Evolutionary conservation across 306 rosid genomes (phyloP).

Genomic region (Fragaria nilgerrensis): DNA sequence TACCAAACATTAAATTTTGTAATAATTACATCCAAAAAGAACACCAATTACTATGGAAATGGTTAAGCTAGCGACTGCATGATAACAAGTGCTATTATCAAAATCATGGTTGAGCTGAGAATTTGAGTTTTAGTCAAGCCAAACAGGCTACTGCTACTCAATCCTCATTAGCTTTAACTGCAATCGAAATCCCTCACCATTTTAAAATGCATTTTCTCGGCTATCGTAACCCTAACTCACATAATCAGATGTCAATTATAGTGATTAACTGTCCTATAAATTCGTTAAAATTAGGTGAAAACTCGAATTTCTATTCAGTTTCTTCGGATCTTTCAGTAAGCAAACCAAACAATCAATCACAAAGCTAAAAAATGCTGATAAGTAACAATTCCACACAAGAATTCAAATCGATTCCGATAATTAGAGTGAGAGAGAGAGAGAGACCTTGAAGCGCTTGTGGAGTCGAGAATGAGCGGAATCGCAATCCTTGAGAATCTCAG

Average conservation of each 20-base stretch:
- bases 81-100: neutral
- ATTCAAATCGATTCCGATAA: neutral
- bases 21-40: neutral
- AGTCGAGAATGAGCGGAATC: slow-evolving; percentile 76
- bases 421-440: slow-evolving; percentile 21
- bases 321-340: slow-evolving; percentile 2
- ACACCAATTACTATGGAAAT: neutral
- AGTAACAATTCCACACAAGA: neutral
- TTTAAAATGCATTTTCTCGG: neutral
- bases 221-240: neutral
- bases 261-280: neutral
- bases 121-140: neutral
- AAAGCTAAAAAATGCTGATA: neutral
- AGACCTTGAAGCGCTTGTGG: slow-evolving; percentile 80
- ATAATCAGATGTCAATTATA: neutral
- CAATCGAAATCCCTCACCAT: neutral
- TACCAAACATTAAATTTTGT: neutral
- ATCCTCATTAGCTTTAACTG: neutral
- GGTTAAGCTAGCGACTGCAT: neutral
- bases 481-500: slow-evolving; percentile 71
- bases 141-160: neutral
- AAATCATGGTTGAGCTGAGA: neutral
- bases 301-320: neutral
- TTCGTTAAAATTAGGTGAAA: neutral
- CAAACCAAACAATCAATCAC: slow-evolving; percentile 9